Base-by-base conservation (phyloP, 1,284 basidiomycete genomes). In the Trichosporon sp. region DNA sequence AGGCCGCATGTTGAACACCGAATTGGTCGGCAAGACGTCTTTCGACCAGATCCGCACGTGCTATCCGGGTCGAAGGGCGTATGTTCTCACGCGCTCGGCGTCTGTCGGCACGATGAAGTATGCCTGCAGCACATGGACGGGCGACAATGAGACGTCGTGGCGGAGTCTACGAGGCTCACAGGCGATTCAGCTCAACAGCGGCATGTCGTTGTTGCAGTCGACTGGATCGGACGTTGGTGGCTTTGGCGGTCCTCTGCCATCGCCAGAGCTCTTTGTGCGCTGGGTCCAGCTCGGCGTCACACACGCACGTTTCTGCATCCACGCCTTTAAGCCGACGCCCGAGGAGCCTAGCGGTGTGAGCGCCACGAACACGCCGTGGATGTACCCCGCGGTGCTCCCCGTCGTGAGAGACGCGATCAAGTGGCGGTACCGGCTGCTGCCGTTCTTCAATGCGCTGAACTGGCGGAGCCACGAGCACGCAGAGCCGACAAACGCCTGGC, bases 81-180 rank as follows among this genome's bases (percentile, higher is more conserved):
- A 80, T 64, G 80, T 81, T 11, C 73, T 82, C 54, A 81, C 81
- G 11, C 74, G 81, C 13, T 80, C 78, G 2, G 80, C 74, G 37
- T 82, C 81, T 65, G 80, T 82, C 27, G 80, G 80, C 1, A 78
- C 80, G 7, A 76, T 81, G 71, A 78, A 78, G 63, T 82, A 81
- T 68, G 79, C 78, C 14, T 72, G 73, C 27, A 77, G 77, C 2
- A 80, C 81, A 0, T 82, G 81, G 81, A 75, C 75, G 1, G 81
- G 81, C 0, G 81, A 82, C 71, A 82, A 82, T 69, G 73, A 66
- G 62, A 76, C 74, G 33, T 71, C 64, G 62, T 82, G 81, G 81
- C 74, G 79, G 63, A 82, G 78, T 34, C 71, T 82, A 14, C 78
- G 79, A 10, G 81, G 81, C 23, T 76, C 74, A 13, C 73, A 80